A percentile compares a stretch with the other conserved stretches of the same genome.
Evolutionary conservation across 1,284 basidiomycete genomes (phyloP).

Genomic region (Exobasidium cylindrosporum): DNA sequence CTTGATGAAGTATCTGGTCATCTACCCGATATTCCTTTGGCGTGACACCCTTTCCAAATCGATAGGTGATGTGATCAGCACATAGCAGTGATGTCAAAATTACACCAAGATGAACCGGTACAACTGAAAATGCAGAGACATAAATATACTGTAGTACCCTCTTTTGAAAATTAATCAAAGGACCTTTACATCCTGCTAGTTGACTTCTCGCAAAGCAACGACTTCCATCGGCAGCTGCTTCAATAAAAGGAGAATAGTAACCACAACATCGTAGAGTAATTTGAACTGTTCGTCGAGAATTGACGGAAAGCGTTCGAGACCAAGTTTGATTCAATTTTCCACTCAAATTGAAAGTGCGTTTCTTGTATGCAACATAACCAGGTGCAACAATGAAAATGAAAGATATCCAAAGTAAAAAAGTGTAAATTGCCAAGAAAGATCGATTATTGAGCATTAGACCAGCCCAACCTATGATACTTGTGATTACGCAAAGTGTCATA

Average conservation of each 20-base stretch:
- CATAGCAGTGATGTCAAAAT: constrained; percentile 67
- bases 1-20: constrained; percentile 10
- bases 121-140: constrained; percentile 65
- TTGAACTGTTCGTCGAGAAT: constrained; percentile 65
- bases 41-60: constrained; percentile 74
- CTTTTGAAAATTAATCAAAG: constrained; percentile 65
- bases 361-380: constrained; percentile 70
- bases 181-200: constrained; percentile 69
- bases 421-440: constrained; percentile 69
- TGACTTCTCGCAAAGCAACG: constrained; percentile 67
- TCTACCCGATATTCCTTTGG: constrained; percentile 69
- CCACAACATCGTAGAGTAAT: constrained; percentile 68
- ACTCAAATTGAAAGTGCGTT: constrained; percentile 67
- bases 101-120: constrained; percentile 66
- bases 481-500: constrained; percentile 63
- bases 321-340: constrained; percentile 71
- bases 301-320: constrained; percentile 62
- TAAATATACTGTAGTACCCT: constrained; percentile 63
- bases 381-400: constrained; percentile 66
- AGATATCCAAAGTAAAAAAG: constrained; percentile 68
- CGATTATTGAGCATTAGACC: constrained; percentile 72
- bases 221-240: constrained; percentile 64
- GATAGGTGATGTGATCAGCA: constrained; percentile 70
- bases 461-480: constrained; percentile 66
- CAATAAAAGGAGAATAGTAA: constrained; percentile 66